A percentile compares a stretch with the other conserved stretches of the same genome.
These are phyloP conservation scores for Ogataea methylovora DNA, from an alignment of 805 yeast genomes.

Conservation along the genomic window DNA sequence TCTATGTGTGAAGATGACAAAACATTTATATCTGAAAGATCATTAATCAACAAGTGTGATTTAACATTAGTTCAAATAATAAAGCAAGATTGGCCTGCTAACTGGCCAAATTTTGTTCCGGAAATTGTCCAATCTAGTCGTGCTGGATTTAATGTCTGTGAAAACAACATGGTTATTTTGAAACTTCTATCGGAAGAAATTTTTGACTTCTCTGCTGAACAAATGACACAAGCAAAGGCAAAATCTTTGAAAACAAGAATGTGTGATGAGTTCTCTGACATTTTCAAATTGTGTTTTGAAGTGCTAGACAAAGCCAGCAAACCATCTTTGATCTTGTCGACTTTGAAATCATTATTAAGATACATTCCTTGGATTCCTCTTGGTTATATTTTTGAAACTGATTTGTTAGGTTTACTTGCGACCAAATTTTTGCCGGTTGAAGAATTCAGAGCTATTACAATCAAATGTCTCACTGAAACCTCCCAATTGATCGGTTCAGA, in stretches of 20 bases:
- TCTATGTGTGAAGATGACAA: slow-evolving; percentile 80
- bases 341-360: slow-evolving; percentile 72
- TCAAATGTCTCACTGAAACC: slow-evolving; percentile 91
- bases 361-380: slow-evolving; percentile 94
- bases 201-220: slow-evolving; percentile 91
- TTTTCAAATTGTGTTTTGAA: slow-evolving; percentile 88
- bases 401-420: slow-evolving; percentile 63
- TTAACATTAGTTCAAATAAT: slow-evolving; percentile 88
- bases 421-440: slow-evolving; percentile 69
- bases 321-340: slow-evolving; percentile 75
- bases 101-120: slow-evolving; percentile 96
- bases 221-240: slow-evolving; percentile 94
- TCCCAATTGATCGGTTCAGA: slow-evolving; percentile 57
- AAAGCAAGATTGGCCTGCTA: slow-evolving; percentile 98
- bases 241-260: slow-evolving; percentile 73
- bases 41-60: slow-evolving; percentile 88
- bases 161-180: slow-evolving; percentile 91
- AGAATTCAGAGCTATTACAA: slow-evolving; percentile 74
- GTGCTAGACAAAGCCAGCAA: slow-evolving; percentile 85
- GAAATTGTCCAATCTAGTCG: slow-evolving; percentile 83
- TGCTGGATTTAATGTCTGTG: slow-evolving; percentile 88
- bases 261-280: slow-evolving; percentile 87
- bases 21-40: slow-evolving; percentile 61
- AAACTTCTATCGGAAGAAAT: slow-evolving; percentile 90
- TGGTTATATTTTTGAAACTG: slow-evolving; percentile 84